phyloP scores from a whole-genome alignment of 2,329 filamentous ascomycete species.

The Xylariaceae sp. region DNA sequence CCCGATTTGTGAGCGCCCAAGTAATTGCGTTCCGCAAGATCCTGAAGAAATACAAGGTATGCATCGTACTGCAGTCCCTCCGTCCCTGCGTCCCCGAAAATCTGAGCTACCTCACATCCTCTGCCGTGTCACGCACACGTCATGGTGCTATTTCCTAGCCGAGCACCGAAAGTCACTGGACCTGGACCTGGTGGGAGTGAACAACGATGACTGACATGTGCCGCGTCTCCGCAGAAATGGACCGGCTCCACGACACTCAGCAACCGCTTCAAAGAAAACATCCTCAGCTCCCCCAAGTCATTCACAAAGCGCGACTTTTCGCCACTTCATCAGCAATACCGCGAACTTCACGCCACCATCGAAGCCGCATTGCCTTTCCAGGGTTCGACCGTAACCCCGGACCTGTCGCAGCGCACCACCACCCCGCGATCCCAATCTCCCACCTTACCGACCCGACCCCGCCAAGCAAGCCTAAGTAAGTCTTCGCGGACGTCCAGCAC shows the following conservation, averaged over 20 bases:
- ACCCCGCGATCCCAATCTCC: slow-evolving; percentile 5
- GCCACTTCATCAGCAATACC: slow-evolving; percentile 45
- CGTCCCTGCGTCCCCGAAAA: too few species aligned
- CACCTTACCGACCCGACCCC: slow-evolving; percentile 7
- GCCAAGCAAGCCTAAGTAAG: not conserved
- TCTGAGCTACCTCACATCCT: too few species aligned
- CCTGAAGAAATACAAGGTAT: slow-evolving; percentile 75
- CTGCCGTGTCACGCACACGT: too few species aligned
- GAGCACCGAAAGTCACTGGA: too few species aligned
- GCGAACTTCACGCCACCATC: slow-evolving; percentile 44
- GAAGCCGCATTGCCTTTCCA: slow-evolving; percentile 38
- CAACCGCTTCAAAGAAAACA: slow-evolving; percentile 60
- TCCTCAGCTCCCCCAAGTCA: slow-evolving; percentile 64
- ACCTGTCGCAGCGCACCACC: slow-evolving; percentile 10
- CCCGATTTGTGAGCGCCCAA: slow-evolving; percentile 67
- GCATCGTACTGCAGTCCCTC: slow-evolving; percentile 6
- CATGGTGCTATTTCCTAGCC: too few species aligned
- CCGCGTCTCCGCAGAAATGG: slow-evolving; percentile 60
- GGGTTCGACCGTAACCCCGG: slow-evolving; percentile 6
- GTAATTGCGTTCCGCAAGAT: slow-evolving; percentile 76
- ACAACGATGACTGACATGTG: slow-evolving; percentile 10
- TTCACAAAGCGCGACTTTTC: slow-evolving; percentile 66
- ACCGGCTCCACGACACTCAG: slow-evolving; percentile 66
- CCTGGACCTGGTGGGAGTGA: too few species aligned
- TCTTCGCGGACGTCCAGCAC: not conserved